phyloP scores from a whole-genome alignment of 805 yeast species.

The Wickerhamomyces sydowiorum region DNA sequence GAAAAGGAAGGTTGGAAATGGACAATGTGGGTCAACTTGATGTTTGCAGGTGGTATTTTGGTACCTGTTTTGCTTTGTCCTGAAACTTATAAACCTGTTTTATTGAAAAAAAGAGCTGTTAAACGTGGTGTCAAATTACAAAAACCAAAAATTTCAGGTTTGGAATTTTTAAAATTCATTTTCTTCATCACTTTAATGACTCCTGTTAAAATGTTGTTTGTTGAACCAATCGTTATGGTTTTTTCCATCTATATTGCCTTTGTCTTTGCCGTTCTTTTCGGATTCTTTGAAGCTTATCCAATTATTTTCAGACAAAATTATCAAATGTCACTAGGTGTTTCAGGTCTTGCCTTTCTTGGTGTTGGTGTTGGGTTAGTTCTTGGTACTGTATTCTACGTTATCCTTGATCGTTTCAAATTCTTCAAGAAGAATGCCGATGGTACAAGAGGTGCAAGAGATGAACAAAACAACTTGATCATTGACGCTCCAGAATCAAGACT shows the following conservation, averaged over 20 bases:
- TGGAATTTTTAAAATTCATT: constrained; percentile 37
- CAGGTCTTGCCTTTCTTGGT: constrained; percentile 68
- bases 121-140: constrained; percentile 50
- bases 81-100: constrained; percentile 69
- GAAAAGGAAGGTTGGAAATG: constrained; percentile 60
- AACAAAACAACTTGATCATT: constrained; percentile 43
- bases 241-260: constrained; percentile 69
- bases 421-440: constrained; percentile 61
- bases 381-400: constrained; percentile 49
- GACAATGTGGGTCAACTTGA: constrained; percentile 66
- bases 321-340: constrained; percentile 49
- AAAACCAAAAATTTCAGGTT: constrained; percentile 27
- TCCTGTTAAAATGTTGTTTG: constrained; percentile 62
- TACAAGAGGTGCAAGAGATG: constrained; percentile 45
- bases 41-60: constrained; percentile 52
- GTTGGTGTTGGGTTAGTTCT: constrained; percentile 62
- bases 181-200: constrained; percentile 47
- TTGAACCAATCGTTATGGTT: constrained; percentile 70
- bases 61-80: constrained; percentile 45
- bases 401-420: constrained; percentile 40
- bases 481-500: constrained; percentile 59
- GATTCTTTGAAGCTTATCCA: constrained; percentile 77
- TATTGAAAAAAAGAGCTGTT: constrained; percentile 54
- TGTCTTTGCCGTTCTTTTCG: constrained; percentile 71
- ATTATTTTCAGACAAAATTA: constrained; percentile 66